Conservation (phyloP, 495 filamentous ascomycete species). For the Tuber brumale region DNA sequence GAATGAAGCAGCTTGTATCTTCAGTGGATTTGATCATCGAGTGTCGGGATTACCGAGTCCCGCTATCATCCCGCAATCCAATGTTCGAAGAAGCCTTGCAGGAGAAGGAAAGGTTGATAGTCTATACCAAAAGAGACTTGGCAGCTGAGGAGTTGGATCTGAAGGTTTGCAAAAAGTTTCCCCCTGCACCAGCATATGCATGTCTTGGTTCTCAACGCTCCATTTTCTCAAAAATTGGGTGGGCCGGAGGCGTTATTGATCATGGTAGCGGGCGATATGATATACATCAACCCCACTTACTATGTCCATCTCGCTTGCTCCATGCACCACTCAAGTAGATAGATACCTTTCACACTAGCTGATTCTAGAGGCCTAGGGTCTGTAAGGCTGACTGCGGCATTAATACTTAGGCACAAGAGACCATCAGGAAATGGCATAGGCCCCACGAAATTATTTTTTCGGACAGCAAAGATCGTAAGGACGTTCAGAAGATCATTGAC, state of each 20-base stretch:
- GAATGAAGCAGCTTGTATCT: slow-evolving; percentile 77
- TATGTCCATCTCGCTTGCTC: background rate
- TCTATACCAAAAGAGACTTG: slow-evolving; percentile 88
- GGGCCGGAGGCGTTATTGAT: background rate
- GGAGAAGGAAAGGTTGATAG: slow-evolving; percentile 62
- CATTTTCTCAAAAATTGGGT: background rate
- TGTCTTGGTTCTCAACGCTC: background rate
- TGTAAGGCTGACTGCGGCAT: slow-evolving; percentile 13
- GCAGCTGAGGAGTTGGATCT: slow-evolving; percentile 43
- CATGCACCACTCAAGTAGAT: background rate
- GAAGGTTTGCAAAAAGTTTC: slow-evolving; percentile 25
- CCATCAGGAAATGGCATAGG: slow-evolving; percentile 54
- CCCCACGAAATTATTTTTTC: slow-evolving; percentile 60
- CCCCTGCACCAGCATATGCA: background rate
- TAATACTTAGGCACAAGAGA: slow-evolving; percentile 45
- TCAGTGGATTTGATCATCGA: slow-evolving; percentile 85
- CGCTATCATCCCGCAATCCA: slow-evolving; percentile 81
- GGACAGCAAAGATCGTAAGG: slow-evolving; percentile 49
- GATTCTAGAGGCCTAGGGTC: background rate
- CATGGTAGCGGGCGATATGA: background rate
- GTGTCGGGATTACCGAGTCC: slow-evolving; percentile 87
- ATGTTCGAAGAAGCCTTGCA: slow-evolving; percentile 74
- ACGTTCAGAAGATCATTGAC: slow-evolving; percentile 52
- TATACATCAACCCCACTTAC: background rate
- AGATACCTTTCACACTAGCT: background rate